Evolutionary conservation across 768 basidiomycete species (phyloP).

Genomic region (Filobasidium floriforme): DNA sequence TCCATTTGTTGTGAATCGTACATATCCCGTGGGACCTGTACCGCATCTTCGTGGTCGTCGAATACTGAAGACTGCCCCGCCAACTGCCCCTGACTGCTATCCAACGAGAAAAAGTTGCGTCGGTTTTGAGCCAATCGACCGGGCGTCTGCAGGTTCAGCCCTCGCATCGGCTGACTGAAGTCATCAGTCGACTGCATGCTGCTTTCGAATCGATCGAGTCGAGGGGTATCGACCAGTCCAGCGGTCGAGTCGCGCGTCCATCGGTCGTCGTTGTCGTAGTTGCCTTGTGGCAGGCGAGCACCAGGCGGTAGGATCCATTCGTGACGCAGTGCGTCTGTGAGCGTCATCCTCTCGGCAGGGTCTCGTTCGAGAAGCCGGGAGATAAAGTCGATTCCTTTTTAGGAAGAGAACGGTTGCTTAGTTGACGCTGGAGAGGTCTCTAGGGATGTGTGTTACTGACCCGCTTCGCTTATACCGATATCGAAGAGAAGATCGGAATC

Average conservation of each 20-base stretch:
- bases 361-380: slow-evolving; percentile 57
- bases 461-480: slow-evolving; percentile 48
- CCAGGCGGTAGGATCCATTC: slow-evolving; percentile 57
- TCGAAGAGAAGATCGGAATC: slow-evolving; percentile 56
- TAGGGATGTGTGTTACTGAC: slow-evolving; percentile 46
- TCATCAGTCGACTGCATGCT: slow-evolving; percentile 24
- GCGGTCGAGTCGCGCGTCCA: slow-evolving; percentile 11
- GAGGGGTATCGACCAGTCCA: slow-evolving; percentile 8
- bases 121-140: slow-evolving; percentile 1
- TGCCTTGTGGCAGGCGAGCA: slow-evolving; percentile 12
- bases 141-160: slow-evolving; percentile 34
- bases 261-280: slow-evolving; percentile 19
- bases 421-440: neutral
- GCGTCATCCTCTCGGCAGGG: slow-evolving; percentile 62
- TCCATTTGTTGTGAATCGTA: neutral
- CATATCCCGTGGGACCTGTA: neutral
- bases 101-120: slow-evolving; percentile 13
- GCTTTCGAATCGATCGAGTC: slow-evolving; percentile 1
- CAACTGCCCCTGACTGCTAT: neutral
- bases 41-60: neutral
- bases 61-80: slow-evolving; percentile 22
- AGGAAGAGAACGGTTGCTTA: slow-evolving; percentile 2
- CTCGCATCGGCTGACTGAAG: slow-evolving; percentile 38
- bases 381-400: slow-evolving; percentile 61
- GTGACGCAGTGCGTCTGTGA: slow-evolving; percentile 61